These are phyloP conservation scores for Sphenostylis stenocarpa DNA, from an alignment of 306 rosid species.

Conservation along the genomic window DNA sequence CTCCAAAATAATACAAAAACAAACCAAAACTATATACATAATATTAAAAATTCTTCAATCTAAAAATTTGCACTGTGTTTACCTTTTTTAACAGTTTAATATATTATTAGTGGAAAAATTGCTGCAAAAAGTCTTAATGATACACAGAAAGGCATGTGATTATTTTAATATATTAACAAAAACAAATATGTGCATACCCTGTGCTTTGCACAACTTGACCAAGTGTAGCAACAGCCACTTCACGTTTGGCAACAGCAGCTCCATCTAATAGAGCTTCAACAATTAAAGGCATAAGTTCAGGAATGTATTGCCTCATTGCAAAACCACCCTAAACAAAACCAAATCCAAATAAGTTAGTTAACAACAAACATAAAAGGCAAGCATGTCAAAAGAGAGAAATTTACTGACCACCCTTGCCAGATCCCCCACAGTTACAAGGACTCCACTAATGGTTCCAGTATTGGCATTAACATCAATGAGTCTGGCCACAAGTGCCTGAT, in stretches of 20 bases:
- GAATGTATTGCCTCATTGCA: slow-evolving; percentile 95
- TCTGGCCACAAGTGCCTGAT: slow-evolving; percentile 92
- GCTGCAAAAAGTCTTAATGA: not conserved
- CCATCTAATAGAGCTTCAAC: slow-evolving; percentile 97
- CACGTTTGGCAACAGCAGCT: slow-evolving; percentile 89
- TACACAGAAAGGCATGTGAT: slow-evolving; percentile 9
- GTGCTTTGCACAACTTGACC: slow-evolving; percentile 99
- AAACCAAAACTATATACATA: not conserved
- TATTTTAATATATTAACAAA: slow-evolving; percentile 20
- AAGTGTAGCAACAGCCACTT: slow-evolving; percentile 93
- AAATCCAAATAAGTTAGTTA: slow-evolving; percentile 15
- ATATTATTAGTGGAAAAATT: not conserved
- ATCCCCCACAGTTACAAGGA: slow-evolving; percentile 98
- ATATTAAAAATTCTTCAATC: slow-evolving; percentile 2
- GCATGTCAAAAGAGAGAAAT: slow-evolving; percentile 30
- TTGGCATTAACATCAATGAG: slow-evolving; percentile 73
- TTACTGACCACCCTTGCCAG: slow-evolving; percentile 97
- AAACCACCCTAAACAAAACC: slow-evolving; percentile 78
- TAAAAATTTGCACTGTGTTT: slow-evolving; percentile 13
- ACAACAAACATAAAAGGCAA: not conserved
- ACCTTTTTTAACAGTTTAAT: not conserved
- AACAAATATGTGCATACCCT: slow-evolving; percentile 58
- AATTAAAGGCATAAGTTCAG: slow-evolving; percentile 97
- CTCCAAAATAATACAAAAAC: slow-evolving; percentile 10
- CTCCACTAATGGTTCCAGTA: slow-evolving; percentile 92